phyloP scores from a whole-genome alignment of 78 protist species.

The Blattamonas nauphoetae region DNA sequence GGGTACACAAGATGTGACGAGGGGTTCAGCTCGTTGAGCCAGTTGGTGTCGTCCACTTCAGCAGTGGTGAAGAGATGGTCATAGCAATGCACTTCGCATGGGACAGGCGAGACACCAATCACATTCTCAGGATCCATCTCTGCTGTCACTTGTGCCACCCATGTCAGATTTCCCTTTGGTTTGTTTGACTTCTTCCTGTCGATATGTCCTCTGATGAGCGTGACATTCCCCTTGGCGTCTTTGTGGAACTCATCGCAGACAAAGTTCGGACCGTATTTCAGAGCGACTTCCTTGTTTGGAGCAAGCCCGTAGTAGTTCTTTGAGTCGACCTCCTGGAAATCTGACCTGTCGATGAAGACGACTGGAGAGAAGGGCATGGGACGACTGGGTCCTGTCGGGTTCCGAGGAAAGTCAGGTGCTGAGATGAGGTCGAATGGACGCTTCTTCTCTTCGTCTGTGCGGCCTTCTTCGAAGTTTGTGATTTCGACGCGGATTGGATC shows the following conservation, averaged over 20 bases:
- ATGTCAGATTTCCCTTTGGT: not conserved
- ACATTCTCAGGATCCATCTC: not conserved
- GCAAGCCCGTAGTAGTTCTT: conserved; percentile 18
- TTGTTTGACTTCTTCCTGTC: not conserved
- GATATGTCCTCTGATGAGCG: not conserved
- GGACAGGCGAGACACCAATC: not conserved
- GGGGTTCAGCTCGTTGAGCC: not conserved
- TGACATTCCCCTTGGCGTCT: not conserved
- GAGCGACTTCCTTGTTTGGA: conserved; percentile 22
- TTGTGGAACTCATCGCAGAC: not conserved
- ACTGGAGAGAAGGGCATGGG: not conserved
- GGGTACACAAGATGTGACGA: not conserved
- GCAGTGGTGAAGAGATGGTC: not conserved
- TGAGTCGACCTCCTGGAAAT: conserved; percentile 18
- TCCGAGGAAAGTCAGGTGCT: conserved; percentile 31
- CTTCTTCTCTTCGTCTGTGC: conserved; percentile 14
- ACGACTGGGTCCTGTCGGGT: not conserved
- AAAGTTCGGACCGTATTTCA: conserved; percentile 11
- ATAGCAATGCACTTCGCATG: not conserved
- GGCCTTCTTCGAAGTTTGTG: conserved; percentile 25
- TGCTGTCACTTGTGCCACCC: not conserved
- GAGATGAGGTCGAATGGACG: conserved; percentile 32
- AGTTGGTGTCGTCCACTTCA: not conserved
- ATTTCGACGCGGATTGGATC: conserved; percentile 40
- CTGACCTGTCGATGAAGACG: conserved; percentile 41